A percentile compares a stretch with the other conserved stretches of the same genome.
phyloP scores from a whole-genome alignment of 2,329 filamentous ascomycete species.

The Ophiocordyceps sinensis region DNA sequence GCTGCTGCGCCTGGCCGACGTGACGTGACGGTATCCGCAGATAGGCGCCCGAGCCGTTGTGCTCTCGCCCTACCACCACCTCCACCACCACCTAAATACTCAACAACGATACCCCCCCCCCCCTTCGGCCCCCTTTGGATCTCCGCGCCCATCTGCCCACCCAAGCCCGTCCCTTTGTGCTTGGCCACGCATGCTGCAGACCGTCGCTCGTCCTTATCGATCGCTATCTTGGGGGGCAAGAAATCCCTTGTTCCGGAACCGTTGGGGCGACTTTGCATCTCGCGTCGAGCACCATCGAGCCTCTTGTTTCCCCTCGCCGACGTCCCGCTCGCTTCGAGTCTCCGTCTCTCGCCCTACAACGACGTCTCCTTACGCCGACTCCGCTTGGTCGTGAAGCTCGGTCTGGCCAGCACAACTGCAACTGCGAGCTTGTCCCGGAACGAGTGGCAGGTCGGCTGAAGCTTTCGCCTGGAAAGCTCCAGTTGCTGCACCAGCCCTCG shows the following conservation, averaged over 20 bases:
- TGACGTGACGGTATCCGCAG: slow-evolving; percentile 2
- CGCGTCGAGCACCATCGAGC: no score
- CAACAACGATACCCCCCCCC: no score
- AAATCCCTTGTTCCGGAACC: no score
- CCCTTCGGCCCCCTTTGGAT: neutral
- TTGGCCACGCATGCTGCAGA: neutral
- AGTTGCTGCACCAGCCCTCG: slow-evolving; percentile 4
- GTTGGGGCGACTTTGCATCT: no score
- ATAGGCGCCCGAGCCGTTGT: slow-evolving; percentile 1
- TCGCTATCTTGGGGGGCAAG: no score
- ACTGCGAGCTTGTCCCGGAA: slow-evolving; percentile 3
- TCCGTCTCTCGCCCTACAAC: no score
- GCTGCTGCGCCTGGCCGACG: neutral
- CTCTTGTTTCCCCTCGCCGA: no score
- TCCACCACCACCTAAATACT: neutral
- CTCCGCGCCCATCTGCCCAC: neutral
- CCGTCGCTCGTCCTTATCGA: neutral
- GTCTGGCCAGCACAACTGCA: neutral
- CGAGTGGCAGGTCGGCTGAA: slow-evolving; percentile 8
- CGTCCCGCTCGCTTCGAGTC: no score
- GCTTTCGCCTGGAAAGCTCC: slow-evolving; percentile 6
- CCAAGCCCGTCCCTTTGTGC: neutral
- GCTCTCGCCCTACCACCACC: neutral
- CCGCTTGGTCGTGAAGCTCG: neutral
- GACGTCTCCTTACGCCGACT: no score